Evolutionary conservation across 306 rosid species (phyloP), one percentile per base, ranked within the genome.

Genomic region (Potentilla sterilis): DNA sequence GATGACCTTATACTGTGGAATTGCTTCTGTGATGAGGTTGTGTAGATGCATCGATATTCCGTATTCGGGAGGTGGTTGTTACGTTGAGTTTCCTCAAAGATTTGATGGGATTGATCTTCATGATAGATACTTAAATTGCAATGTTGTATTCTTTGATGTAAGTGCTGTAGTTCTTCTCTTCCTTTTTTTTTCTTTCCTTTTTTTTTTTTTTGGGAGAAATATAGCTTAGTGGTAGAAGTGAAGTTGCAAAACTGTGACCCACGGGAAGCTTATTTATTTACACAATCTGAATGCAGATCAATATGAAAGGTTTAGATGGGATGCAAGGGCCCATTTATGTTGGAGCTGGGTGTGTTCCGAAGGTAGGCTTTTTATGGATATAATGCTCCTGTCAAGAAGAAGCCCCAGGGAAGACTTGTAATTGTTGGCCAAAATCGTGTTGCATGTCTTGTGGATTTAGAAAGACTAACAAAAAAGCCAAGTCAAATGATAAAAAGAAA

Each of bases 251-350:
- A 40, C 12, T 16, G 9, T 12, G 42, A 43, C 8, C 67, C 42
- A 32, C 65, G 41, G 57, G 67, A 65, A 57, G 55, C 80, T 83
- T 73, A 85, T 73, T 34, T 66, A 15, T 38, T 51, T 79, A 79
- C 22, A 22, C 35, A 43, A 41, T 24, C 4, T 48, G 67, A 51
- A 16, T 77, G 52, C 80, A 89, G 98, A 91, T 93, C 84, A 93
- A 93, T 78, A 91, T 93, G 98, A 93, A 93, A 85, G 98, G 98
- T 64, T 83, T 93, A 67, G 98, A 93, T 52, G 98, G 98, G 21
- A 93, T 93, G 73, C 98, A 93, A 87, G 98, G 98, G 73, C 98
- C 98, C 22, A 91, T 93, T 46, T 93, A 93, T 52, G 98, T 93
- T 3, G 98, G 98, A 78, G 91, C 98, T 54, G 98, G 98, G 98